Evolutionary conservation across 805 yeast species (phyloP).

Genomic region (Pichia phayaonensis): DNA sequence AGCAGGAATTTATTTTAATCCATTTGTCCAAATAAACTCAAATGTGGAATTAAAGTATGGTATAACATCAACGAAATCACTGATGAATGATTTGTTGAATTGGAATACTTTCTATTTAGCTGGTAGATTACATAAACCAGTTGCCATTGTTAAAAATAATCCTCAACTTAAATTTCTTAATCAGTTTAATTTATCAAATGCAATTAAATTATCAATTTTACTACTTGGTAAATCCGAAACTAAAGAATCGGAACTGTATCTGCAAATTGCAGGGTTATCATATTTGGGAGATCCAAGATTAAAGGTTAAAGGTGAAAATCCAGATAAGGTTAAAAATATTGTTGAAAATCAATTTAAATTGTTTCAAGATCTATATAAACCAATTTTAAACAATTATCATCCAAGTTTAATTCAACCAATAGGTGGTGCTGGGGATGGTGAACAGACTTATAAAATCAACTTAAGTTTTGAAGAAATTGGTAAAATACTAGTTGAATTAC

Average conservation of each 20-base stretch:
- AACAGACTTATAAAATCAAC: slow-evolving; percentile 20
- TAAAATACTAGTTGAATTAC: slow-evolving; percentile 43
- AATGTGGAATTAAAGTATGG: slow-evolving; percentile 67
- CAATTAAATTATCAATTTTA: slow-evolving; percentile 60
- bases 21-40: slow-evolving; percentile 39
- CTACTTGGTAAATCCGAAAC: slow-evolving; percentile 34
- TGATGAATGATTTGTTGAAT: slow-evolving; percentile 62
- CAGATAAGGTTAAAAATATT: slow-evolving; percentile 78
- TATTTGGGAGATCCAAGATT: slow-evolving; percentile 89
- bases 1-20: slow-evolving; percentile 92
- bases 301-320: slow-evolving; percentile 84
- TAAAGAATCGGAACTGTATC: slow-evolving; percentile 49
- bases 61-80: slow-evolving; percentile 54
- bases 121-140: slow-evolving; percentile 93
- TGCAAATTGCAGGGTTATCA: slow-evolving; percentile 69
- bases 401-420: slow-evolving; percentile 21
- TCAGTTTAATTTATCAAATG: slow-evolving; percentile 70
- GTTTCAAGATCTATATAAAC: slow-evolving; percentile 70
- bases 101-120: slow-evolving; percentile 87
- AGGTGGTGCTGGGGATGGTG: slow-evolving; percentile 13
- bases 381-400: slow-evolving; percentile 42
- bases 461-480: slow-evolving; percentile 30
- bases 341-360: slow-evolving; percentile 65
- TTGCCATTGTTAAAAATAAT: slow-evolving; percentile 62
- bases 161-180: slow-evolving; percentile 57